Evolutionary conservation across 495 filamentous ascomycete species (phyloP).

Genomic region (Talaromyces adpressus): DNA sequence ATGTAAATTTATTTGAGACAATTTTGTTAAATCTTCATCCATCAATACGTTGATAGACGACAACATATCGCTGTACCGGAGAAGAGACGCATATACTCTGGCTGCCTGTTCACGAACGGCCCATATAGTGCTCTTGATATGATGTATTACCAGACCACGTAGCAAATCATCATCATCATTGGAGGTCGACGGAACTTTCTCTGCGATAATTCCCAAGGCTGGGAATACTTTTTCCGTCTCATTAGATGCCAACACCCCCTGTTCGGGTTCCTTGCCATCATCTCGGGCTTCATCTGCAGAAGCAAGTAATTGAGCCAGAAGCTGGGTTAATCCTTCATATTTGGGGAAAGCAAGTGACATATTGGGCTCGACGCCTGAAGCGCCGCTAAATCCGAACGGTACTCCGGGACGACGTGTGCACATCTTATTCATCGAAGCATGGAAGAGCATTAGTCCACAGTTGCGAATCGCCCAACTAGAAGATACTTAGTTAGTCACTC

Average conservation of each 20-base stretch:
- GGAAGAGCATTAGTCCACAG: constrained; percentile 81
- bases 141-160: constrained; percentile 26
- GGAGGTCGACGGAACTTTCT: constrained; percentile 32
- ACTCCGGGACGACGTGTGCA: constrained; percentile 25
- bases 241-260: constrained; percentile 35
- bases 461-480: constrained; percentile 87
- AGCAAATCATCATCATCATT: constrained; percentile 27
- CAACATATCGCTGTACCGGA: constrained; percentile 46
- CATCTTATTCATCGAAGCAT: constrained; percentile 71
- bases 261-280: constrained; percentile 22
- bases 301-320: constrained; percentile 60
- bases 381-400: constrained; percentile 32
- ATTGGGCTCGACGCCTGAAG: constrained; percentile 35
- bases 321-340: constrained; percentile 60
- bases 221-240: constrained; percentile 73
- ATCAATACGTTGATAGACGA: constrained; percentile 43
- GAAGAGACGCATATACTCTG: constrained; percentile 63
- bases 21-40: constrained; percentile 17
- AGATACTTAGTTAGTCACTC: constrained; percentile 11
- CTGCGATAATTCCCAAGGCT: constrained; percentile 71
- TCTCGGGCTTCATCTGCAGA: constrained; percentile 27
- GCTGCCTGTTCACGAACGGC: constrained; percentile 87
- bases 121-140: constrained; percentile 71
- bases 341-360: constrained; percentile 46
- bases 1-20: constrained; percentile 58